Evolutionary conservation across 768 basidiomycete species (phyloP), one percentile per base, ranked within the genome.

Genomic region (Auriculariales sp.): DNA sequence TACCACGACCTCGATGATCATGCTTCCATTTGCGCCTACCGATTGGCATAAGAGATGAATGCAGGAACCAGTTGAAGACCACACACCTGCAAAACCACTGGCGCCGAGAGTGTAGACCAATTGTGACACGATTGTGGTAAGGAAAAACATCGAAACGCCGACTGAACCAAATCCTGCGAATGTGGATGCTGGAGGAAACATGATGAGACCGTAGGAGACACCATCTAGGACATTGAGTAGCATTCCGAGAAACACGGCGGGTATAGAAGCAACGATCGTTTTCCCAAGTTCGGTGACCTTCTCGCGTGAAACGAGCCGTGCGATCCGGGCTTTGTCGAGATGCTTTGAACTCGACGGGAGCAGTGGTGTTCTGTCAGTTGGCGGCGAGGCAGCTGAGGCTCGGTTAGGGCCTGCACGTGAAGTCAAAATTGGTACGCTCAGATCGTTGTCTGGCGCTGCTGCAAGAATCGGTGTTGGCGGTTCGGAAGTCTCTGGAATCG

Each of bases 1-100:
- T 61, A 90, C 86, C 56, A 97, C 92, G 10, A 93, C 89, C 66
- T 98, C 94, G 53, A 99, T 97, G 91, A 97, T 95, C 91, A 93
- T 91, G 54, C 86, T 90, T 4, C 87, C 89, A 64, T 90, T 92
- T 2, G 83, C 90, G 15, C 39, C 39, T 44, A 24, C 19, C 9
- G 22, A 12, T 4, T 7, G 9, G n/a, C 15, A 19, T 39, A 9
- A 14, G 36, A 11, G 3, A 11, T 11, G 1, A 19, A 14, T 12
- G 36, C 12, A 39, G 22, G 17, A 7, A 3, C 19, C 22, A 11
- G 22, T 14, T 19, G n/a, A 12, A 39, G 9, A n/a, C n/a, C n/a
- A n/a, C 39, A 22, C 19, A 46, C 87, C 88, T 7, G 79, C 79
- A 62, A 99, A 95, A 22, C 80, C 81, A 56, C 85, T 91, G 3